These are phyloP conservation scores for Periconia sp. DNA, from an alignment of 2,329 filamentous ascomycete species.

Conservation along the genomic window DNA sequence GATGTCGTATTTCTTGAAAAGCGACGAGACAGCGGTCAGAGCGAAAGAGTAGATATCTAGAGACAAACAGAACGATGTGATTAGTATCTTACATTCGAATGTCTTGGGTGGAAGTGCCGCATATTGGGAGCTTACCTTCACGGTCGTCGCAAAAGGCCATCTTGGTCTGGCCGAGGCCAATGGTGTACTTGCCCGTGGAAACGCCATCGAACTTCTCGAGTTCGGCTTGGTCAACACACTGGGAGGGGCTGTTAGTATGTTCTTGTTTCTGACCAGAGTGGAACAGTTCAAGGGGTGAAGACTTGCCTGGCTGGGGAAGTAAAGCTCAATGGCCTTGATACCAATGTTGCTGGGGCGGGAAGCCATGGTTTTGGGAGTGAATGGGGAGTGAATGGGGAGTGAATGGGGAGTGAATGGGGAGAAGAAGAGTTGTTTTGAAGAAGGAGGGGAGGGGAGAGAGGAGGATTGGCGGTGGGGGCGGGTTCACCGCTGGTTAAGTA, in stretches of 20 bases:
- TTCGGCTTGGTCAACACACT: constrained; percentile 57
- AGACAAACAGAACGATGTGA: constrained; percentile 13
- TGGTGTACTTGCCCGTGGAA: constrained; percentile 55
- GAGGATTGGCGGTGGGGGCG: constrained; percentile 13
- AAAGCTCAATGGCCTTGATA: constrained; percentile 58
- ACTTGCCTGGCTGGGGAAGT: constrained; percentile 56
- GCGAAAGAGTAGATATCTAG: constrained; percentile 57
- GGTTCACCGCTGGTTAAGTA: constrained; percentile 40
- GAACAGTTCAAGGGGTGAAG: not conserved
- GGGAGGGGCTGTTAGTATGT: constrained; percentile 17
- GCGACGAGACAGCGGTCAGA: constrained; percentile 54
- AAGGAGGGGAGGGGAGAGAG: not conserved
- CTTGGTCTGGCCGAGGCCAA: constrained; percentile 57
- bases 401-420: constrained; percentile 6
- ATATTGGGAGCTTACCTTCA: constrained; percentile 45
- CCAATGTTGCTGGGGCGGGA: constrained; percentile 53
- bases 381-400: constrained; percentile 35
- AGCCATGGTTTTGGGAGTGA: constrained; percentile 44
- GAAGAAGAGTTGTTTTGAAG: constrained; percentile 17
- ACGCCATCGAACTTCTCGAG: constrained; percentile 60
- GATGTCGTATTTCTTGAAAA: constrained; percentile 56
- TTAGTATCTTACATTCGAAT: not conserved
- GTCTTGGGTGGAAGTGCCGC: not conserved
- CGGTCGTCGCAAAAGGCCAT: constrained; percentile 60
- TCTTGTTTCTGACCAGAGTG: constrained; percentile 14